Conservation (phyloP, 2,329 filamentous ascomycete species). For the Purpureocillium lavendulum region DNA sequence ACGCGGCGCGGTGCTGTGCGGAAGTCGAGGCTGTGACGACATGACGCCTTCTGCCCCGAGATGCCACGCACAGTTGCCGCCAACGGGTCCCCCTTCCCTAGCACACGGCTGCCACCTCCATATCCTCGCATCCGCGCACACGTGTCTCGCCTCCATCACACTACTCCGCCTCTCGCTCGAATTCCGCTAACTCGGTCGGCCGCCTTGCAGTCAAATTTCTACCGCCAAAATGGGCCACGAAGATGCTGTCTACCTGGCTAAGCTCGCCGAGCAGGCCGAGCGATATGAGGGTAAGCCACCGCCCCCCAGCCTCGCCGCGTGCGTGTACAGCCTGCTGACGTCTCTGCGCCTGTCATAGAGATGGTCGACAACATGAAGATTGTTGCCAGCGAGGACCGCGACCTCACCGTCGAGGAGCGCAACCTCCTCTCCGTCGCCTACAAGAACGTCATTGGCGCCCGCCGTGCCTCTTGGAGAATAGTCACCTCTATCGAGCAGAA, state of each 20-base stretch:
- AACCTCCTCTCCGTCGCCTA: conserved; percentile 97
- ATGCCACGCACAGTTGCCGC: not conserved
- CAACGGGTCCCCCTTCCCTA: not conserved
- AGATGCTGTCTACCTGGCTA: conserved; percentile 98
- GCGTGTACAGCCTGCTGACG: conserved; percentile 14
- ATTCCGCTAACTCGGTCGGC: too few species aligned
- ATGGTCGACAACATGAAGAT: conserved; percentile 99
- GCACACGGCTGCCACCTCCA: too few species aligned
- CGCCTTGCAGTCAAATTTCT: not conserved
- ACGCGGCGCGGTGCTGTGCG: too few species aligned
- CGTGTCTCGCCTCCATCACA: too few species aligned
- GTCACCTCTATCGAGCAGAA: conserved; percentile 98
- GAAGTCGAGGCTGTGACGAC: too few species aligned
- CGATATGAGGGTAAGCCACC: conserved; percentile 85
- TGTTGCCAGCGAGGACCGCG: conserved; percentile 79
- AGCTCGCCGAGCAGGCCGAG: conserved; percentile 99
- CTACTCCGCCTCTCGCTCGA: too few species aligned
- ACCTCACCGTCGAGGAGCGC: conserved; percentile 87
- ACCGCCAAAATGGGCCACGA: conserved; percentile 85
- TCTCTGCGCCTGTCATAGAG: conserved; percentile 49
- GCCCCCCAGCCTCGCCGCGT: not conserved
- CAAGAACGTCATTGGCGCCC: conserved; percentile 97
- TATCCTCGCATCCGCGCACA: too few species aligned
- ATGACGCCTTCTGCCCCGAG: too few species aligned
- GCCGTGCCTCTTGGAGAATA: conserved; percentile 97